Base-by-base conservation (phyloP, 805 yeast genomes). In the Schizosaccharomyces cryophilus region DNA sequence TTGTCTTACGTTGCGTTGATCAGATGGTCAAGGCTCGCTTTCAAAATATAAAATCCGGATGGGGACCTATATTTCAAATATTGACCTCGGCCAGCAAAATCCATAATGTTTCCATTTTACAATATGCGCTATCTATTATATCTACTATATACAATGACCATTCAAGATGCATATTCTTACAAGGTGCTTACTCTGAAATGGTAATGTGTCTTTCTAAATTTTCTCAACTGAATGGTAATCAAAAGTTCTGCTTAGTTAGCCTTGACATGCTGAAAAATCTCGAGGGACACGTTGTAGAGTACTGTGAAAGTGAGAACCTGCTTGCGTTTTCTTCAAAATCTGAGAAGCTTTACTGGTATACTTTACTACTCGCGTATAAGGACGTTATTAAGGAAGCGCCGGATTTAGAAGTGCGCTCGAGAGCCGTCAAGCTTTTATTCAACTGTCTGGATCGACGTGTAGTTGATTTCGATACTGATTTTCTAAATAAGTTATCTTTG, bases 301-400 rank as follows among this genome's bases (percentile, higher is more conserved):
- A 24, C 24, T 45, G 21, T 6, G 26, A 45, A 7, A n/a, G 13
- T 6, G 26, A 45, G 13, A 45, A 45, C 2, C 31, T 19, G 17
- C 19, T 9, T 21, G 56, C 9, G 26, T 21, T 5, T 29, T 51
- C 56, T 24, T 5, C 21, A n/a, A 21, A 51, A 51, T 29, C n/a
- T 17, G 35, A 51, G 9, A 29, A 51, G 19, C 64, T 81, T 64
- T 74, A 81, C 17, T 87, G 95, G 95, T 85, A 85, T 73, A 95
- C 96, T 1, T 76, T 90, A 17, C 72, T 93, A 64, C 80, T 77
- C 64, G 85, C 94, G 17, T 85, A 87, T 72, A 87, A 88, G 68
- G 88, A 86, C 63, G 83, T 90, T 6, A 86, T 89, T 38, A 87
- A 89, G 95, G 82, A 83, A 0, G 95, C 96, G 3, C 87, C 84